phyloP scores from a whole-genome alignment of 331 rosid genomes.

The Rosa hybrid region DNA sequence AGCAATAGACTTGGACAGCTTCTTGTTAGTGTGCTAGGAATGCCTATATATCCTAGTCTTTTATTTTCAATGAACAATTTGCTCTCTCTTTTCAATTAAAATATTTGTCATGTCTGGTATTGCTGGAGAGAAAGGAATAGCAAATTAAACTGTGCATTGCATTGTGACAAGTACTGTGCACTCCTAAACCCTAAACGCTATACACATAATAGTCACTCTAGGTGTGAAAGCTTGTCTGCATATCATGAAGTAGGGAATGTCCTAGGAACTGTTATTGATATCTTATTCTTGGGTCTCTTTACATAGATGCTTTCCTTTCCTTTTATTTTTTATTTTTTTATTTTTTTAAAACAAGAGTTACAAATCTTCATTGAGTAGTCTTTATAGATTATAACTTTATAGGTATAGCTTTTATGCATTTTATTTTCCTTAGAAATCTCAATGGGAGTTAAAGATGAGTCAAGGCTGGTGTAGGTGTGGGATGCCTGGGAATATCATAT shows the following conservation, averaged over 20 bases:
- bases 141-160: neutral
- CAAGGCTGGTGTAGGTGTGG: neutral
- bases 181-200: neutral
- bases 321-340: no score
- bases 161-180: neutral
- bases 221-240: neutral
- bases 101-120: neutral
- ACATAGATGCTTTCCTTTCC: neutral
- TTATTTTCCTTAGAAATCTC: neutral
- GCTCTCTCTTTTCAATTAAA: neutral
- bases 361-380: neutral
- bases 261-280: neutral
- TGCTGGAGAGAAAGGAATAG: no score
- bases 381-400: neutral
- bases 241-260: neutral
- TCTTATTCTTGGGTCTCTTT: neutral
- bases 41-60: conserved; percentile 10
- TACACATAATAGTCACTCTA: neutral
- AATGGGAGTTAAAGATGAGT: conserved; percentile 3
- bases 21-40: conserved; percentile 28
- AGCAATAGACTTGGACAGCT: conserved; percentile 25
- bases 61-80: conserved; percentile 26
- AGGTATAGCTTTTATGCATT: neutral
- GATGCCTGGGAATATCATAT: conserved; percentile 11
- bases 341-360: neutral